Evolutionary conservation across 2,329 filamentous ascomycete species (phyloP), one percentile per base, ranked within the genome.

Genomic region (Triangularia verruculosa): DNA sequence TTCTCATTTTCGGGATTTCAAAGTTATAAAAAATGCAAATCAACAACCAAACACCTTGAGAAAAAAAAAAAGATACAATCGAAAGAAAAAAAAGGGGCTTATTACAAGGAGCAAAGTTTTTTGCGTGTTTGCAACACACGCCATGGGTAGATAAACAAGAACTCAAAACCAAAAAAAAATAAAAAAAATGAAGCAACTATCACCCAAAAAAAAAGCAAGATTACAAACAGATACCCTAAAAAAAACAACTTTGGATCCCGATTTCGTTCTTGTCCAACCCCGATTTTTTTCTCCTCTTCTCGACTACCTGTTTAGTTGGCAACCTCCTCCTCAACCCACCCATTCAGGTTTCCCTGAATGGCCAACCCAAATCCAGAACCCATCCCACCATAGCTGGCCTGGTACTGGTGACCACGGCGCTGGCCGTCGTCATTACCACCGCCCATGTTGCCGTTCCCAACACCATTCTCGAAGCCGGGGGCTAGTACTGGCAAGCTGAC

Each of bases 401-500:
- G 86, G 74, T 89, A 89, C 67, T 88, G 86, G 71, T 89, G 87
- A 11, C 86, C 86, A 62, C 86, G 80, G 61, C 86, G 82, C 74
- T 86, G 83, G 43, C 80, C 81, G 25, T 83, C 83, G 59, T 77
- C 75, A 66, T 77, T 78, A 15, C 80, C 81, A 17, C 79, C 77
- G 20, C 79, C 73, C 67, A 80, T 80, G 70, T 78, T 80, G 47
- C 80, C 79, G 74, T 81, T 83, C 66, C 78, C 82, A 61, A 80
- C 81, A 52, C 84, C 83, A 60, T 87, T 87, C 75, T 88, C 84
- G 61, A 87, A 86, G 15, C 84, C 85, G 17, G 86, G 85, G 0
- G 85, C 86, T 61, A 90, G 82, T 4, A 84, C 86, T 1, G 95
- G 95, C 72, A 99, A 80, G 74, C 93, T 97, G 64, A 97, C 92